Evolutionary conservation across 805 yeast genomes (phyloP).

Genomic region (Candida coquimbonensis): DNA sequence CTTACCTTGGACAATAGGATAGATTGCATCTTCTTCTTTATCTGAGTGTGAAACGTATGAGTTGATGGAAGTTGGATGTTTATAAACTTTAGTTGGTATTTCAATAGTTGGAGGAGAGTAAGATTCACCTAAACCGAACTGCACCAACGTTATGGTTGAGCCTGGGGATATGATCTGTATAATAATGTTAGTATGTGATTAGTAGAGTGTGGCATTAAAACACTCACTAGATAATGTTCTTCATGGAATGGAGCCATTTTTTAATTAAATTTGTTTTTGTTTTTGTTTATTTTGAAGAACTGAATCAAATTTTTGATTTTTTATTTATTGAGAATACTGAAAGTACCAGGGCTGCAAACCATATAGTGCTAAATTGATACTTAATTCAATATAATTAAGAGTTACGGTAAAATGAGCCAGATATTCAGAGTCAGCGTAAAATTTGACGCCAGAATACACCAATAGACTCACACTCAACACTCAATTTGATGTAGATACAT

Average conservation of each 20-base stretch:
- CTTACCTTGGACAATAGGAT: constrained; percentile 58
- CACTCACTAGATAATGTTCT: constrained; percentile 11
- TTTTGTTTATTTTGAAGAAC: not conserved
- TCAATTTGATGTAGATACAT: no score
- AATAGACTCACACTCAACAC: no score
- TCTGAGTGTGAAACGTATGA: constrained; percentile 25
- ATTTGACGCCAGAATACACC: no score
- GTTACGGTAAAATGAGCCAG: not conserved
- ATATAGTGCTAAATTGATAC: not conserved
- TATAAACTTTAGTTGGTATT: constrained; percentile 73
- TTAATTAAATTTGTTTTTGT: not conserved
- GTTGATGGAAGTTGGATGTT: constrained; percentile 29
- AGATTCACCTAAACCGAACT: constrained; percentile 70
- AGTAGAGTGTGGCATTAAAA: no score
- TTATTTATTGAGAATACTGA: not conserved
- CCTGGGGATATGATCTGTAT: constrained; percentile 66
- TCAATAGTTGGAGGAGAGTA: constrained; percentile 68
- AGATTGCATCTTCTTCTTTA: constrained; percentile 37
- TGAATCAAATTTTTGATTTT: not conserved
- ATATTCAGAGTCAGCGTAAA: no score
- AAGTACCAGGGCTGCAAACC: not conserved
- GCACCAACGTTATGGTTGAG: constrained; percentile 63
- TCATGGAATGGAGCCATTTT: constrained; percentile 26
- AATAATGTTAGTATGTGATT: no score
- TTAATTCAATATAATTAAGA: not conserved